Conservation (phyloP, 495 filamentous ascomycete species). For the Hypoxylon lienhwacheense region DNA sequence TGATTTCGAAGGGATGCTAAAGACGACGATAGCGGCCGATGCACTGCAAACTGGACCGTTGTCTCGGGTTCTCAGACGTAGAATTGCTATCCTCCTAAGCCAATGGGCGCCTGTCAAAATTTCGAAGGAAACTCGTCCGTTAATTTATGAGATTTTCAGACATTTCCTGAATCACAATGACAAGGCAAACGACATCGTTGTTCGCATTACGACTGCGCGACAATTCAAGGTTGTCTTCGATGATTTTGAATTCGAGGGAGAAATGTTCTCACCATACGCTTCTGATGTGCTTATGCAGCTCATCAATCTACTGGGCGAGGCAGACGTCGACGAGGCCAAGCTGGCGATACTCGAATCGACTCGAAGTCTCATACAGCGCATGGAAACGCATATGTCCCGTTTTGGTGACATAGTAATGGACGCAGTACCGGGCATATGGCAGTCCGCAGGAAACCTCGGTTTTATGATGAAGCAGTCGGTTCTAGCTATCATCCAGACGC, state of each 20-base stretch:
- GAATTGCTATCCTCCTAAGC: conserved; percentile 83
- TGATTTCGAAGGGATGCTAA: conserved; percentile 80
- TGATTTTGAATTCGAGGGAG: conserved; percentile 75
- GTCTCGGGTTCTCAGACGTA: conserved; percentile 83
- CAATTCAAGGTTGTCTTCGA: conserved; percentile 78
- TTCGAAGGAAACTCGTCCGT: conserved; percentile 59
- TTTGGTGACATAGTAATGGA: conserved; percentile 80
- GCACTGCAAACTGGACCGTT: conserved; percentile 73
- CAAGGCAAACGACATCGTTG: conserved; percentile 82
- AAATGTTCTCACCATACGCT: conserved; percentile 73
- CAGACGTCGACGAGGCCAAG: conserved; percentile 83
- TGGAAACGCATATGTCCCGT: conserved; percentile 72
- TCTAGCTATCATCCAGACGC: conserved; percentile 74
- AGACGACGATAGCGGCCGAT: conserved; percentile 72
- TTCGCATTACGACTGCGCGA: conserved; percentile 85
- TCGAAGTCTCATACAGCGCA: conserved; percentile 71
- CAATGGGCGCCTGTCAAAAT: conserved; percentile 85
- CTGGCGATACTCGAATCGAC: conserved; percentile 84
- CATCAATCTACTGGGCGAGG: conserved; percentile 74
- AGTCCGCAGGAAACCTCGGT: conserved; percentile 75
- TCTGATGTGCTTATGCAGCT: conserved; percentile 66
- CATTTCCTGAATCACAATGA: conserved; percentile 80
- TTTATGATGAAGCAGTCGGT: conserved; percentile 87
- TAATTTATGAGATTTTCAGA: conserved; percentile 88
- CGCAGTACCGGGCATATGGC: conserved; percentile 83